Evolutionary conservation across 768 basidiomycete genomes (phyloP), one percentile per base, ranked within the genome.

Genomic region (Lentinula sp.): DNA sequence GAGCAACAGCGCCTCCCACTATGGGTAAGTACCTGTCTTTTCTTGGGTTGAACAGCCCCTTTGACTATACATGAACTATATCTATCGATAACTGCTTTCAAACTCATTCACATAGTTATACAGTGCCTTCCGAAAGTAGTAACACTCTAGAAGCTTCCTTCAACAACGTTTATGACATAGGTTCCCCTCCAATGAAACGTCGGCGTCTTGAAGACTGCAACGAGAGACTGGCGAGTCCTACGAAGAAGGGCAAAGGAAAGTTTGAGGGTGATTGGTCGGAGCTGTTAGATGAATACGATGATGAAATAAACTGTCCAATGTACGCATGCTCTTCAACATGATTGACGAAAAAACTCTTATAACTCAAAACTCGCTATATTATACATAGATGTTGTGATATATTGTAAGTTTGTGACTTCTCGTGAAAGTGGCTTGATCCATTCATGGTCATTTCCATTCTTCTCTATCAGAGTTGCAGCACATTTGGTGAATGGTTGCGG

Each of bases 231-330:
- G 28, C 21, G 58, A 34, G 66, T n/a, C 59, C 65, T 35, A 67
- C 63, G 57, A 74, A 73, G 63, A 84, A 81, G 70, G 79, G 78
- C 15, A 85, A 84, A 67, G 70, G 65, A 61, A 80, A 74, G 62
- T 73, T 65, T 5, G 48, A 66, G 61, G 65, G 59, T 16, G 70
- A 65, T 32, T 63, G 61, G 13, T 40, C 71, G 21, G 65, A 64
- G 40, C 60, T 76, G 16, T 68, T 89, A 45, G 74, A 75, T 3
- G 74, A 65, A n/a, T 81, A 84, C 52, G 87, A 87, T 68, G 79
- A 83, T 48, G 88, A 89, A 65, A 70, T 90, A 52, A 82, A 75
- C 15, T 91, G 89, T 70, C 82, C 89, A 1, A 87, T 91, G 89
- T 90, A 69, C 51, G 87, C 78, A 52, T 35, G 13, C 57, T 43